Percentiles rank a stretch among this genome's conserved stretches.
phyloP scores from a whole-genome alignment of 2,329 filamentous ascomycete genomes.

The Cladobotryum mycophilum region DNA sequence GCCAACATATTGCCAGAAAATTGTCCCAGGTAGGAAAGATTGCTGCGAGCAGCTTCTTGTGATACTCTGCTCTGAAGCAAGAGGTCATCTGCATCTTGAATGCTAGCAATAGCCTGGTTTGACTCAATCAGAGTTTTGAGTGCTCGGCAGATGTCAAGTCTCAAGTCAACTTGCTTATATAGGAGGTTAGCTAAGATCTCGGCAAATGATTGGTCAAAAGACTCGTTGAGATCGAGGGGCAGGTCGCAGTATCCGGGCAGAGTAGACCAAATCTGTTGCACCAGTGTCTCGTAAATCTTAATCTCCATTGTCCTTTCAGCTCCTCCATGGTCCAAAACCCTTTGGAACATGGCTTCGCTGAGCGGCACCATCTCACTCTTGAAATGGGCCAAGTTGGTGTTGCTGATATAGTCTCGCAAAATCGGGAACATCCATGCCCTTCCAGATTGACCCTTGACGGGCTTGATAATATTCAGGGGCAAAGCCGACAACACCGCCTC shows the following conservation, averaged over 20 bases:
- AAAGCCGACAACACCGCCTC: slow-evolving; percentile 75
- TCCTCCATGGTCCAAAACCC: slow-evolving; percentile 72
- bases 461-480: slow-evolving; percentile 77
- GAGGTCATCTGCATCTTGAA: slow-evolving; percentile 66
- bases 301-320: slow-evolving; percentile 90
- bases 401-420: slow-evolving; percentile 81
- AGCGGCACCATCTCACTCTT: slow-evolving; percentile 78
- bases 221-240: slow-evolving; percentile 67
- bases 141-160: slow-evolving; percentile 79
- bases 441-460: slow-evolving; percentile 70
- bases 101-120: slow-evolving; percentile 70
- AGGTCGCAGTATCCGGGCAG: slow-evolving; percentile 93
- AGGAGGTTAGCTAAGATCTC: slow-evolving; percentile 87
- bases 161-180: slow-evolving; percentile 83
- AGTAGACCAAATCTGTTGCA: slow-evolving; percentile 91
- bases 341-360: slow-evolving; percentile 85
- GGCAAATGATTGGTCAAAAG: slow-evolving; percentile 84
- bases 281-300: slow-evolving; percentile 95
- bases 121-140: slow-evolving; percentile 86
- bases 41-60: slow-evolving; percentile 67
- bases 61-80: slow-evolving; percentile 73
- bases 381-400: slow-evolving; percentile 83
- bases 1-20: slow-evolving; percentile 87
- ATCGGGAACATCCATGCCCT: slow-evolving; percentile 93
- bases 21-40: slow-evolving; percentile 70